Evolutionary conservation across 495 filamentous ascomycete species (phyloP).

Genomic region (Rusavskia elegans): DNA sequence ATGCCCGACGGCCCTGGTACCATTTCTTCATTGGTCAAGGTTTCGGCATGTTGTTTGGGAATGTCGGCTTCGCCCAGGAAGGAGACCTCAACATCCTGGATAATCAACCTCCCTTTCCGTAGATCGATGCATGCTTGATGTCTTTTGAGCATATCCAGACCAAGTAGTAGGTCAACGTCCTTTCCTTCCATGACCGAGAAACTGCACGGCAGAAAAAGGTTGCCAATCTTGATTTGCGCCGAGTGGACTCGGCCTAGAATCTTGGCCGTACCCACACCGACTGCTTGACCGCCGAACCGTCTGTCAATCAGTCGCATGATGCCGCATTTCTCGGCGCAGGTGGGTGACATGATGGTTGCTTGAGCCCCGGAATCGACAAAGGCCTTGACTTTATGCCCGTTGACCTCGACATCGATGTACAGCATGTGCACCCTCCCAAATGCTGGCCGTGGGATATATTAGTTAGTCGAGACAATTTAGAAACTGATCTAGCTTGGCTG

Average conservation of each 20-base stretch:
- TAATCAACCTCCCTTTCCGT: slow-evolving; percentile 57
- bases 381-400: slow-evolving; percentile 79
- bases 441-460: slow-evolving; percentile 35
- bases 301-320: slow-evolving; percentile 96
- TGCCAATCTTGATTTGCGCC: slow-evolving; percentile 84
- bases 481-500: not conserved
- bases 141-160: slow-evolving; percentile 89
- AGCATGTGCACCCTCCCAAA: slow-evolving; percentile 91
- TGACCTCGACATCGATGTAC: slow-evolving; percentile 92
- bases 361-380: slow-evolving; percentile 97
- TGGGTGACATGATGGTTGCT: slow-evolving; percentile 95
- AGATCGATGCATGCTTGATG: slow-evolving; percentile 91
- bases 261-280: slow-evolving; percentile 82
- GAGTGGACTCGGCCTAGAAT: slow-evolving; percentile 92
- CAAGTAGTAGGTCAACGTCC: slow-evolving; percentile 84
- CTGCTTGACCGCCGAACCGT: slow-evolving; percentile 78
- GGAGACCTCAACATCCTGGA: slow-evolving; percentile 71
- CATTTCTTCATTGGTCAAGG: slow-evolving; percentile 63
- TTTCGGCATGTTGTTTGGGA: slow-evolving; percentile 55
- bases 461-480: slow-evolving; percentile 2
- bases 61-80: slow-evolving; percentile 92
- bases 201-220: slow-evolving; percentile 72
- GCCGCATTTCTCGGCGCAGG: slow-evolving; percentile 76
- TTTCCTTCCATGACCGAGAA: slow-evolving; percentile 99
- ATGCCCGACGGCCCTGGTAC: slow-evolving; percentile 74